These are phyloP conservation scores for Ceratocystis papillata DNA, from an alignment of 2,329 filamentous ascomycete genomes.

Conservation along the genomic window DNA sequence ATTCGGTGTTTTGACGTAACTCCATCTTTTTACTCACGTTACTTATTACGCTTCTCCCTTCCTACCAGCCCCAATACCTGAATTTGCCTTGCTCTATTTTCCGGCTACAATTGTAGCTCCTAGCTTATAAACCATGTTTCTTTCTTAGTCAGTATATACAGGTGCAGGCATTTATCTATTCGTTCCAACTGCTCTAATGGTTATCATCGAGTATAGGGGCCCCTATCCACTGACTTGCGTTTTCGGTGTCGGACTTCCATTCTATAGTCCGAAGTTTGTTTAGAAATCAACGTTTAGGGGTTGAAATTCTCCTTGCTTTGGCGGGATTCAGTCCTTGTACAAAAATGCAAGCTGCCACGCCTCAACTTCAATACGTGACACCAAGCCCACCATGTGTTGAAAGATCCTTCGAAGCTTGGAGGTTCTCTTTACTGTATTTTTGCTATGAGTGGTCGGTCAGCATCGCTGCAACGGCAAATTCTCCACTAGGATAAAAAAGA, in stretches of 20 bases:
- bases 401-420: neutral
- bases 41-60: neutral
- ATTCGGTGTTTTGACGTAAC: neutral
- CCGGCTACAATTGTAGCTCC: neutral
- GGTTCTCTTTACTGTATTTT: neutral
- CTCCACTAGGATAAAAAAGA: neutral
- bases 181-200: neutral
- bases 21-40: neutral
- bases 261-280: constrained; percentile 14
- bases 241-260: constrained; percentile 18
- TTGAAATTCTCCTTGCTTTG: neutral
- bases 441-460: constrained; percentile 3
- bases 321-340: neutral
- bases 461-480: constrained; percentile 8
- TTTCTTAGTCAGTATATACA: too few species aligned
- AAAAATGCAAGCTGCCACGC: neutral
- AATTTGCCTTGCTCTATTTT: neutral
- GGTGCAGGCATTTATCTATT: neutral
- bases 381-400: neutral
- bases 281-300: neutral
- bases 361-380: neutral
- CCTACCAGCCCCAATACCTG: neutral
- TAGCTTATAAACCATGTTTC: too few species aligned
- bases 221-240: neutral
- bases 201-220: neutral